Conservation (phyloP, 164 flowering plant genomes). For the Macadamia tetraphylla region DNA sequence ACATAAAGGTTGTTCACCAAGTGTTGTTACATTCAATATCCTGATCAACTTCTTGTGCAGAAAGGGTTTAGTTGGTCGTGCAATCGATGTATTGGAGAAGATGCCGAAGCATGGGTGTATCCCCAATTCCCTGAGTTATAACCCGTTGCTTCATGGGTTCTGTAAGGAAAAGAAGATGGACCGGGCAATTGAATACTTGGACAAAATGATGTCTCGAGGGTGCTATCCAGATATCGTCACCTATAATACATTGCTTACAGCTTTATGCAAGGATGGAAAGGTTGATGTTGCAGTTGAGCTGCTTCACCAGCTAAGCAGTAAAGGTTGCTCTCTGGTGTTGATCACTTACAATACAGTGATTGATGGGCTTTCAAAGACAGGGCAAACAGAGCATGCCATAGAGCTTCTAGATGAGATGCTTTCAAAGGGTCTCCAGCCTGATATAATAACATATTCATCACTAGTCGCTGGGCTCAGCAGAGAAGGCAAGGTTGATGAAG, state of each 20-base stretch:
- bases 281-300: conserved; percentile 72
- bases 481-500: conserved; percentile 78
- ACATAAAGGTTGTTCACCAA: conserved; percentile 63
- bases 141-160: conserved; percentile 79
- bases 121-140: conserved; percentile 81
- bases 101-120: conserved; percentile 81
- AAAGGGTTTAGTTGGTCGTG: conserved; percentile 67
- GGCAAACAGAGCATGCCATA: conserved; percentile 58
- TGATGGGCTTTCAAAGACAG: conserved; percentile 72
- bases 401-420: conserved; percentile 63
- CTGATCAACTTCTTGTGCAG: conserved; percentile 75
- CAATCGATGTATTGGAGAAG: conserved; percentile 72
- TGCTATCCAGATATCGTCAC: conserved; percentile 91
- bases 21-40: conserved; percentile 86
- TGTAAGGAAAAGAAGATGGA: conserved; percentile 94
- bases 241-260: conserved; percentile 83
- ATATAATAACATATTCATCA: conserved; percentile 69
- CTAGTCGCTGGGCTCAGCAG: conserved; percentile 75
- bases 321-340: conserved; percentile 75
- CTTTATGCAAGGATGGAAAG: conserved; percentile 82
- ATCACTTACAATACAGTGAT: conserved; percentile 88
- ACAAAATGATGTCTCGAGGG: conserved; percentile 66
- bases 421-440: conserved; percentile 65
- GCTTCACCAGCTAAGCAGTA: conserved; percentile 55
- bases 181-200: conserved; percentile 68